Percentiles rank a stretch among this genome's conserved stretches.
Evolutionary conservation across 1,284 basidiomycete species (phyloP).

Genomic region (Moesziomyces parantarcticus): DNA sequence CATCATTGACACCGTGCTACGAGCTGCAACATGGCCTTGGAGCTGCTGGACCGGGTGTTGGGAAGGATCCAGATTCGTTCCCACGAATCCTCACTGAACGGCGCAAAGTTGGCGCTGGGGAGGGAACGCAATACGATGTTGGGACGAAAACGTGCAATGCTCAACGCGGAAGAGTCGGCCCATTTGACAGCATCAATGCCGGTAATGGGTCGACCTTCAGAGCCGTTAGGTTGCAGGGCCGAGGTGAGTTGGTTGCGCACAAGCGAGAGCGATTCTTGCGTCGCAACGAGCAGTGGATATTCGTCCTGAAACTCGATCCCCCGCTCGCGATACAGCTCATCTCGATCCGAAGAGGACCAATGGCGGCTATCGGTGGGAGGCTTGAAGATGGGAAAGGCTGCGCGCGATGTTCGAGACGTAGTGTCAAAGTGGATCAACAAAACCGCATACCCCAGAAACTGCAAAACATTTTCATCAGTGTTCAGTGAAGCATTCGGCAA

Average conservation of each 20-base stretch:
- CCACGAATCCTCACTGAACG: slow-evolving; percentile 54
- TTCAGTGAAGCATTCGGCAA: too few species aligned
- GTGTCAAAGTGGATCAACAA: slow-evolving; percentile 54
- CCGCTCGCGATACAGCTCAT: slow-evolving; percentile 29
- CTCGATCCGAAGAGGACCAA: slow-evolving; percentile 9
- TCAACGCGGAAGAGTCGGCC: slow-evolving; percentile 8
- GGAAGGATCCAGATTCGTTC: slow-evolving; percentile 48
- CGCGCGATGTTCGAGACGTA: slow-evolving; percentile 13
- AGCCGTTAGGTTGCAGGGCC: slow-evolving; percentile 3
- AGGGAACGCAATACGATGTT: slow-evolving; percentile 46
- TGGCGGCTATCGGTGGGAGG: slow-evolving; percentile 21
- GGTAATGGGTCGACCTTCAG: slow-evolving; percentile 17
- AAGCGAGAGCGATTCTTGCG: slow-evolving; percentile 32
- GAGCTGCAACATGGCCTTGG: slow-evolving; percentile 40
- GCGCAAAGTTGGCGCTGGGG: not conserved
- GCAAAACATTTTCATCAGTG: not conserved
- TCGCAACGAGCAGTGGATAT: slow-evolving; percentile 56
- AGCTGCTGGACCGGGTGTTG: not conserved
- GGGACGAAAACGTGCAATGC: slow-evolving; percentile 50
- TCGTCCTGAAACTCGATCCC: slow-evolving; percentile 59
- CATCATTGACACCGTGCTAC: slow-evolving; percentile 57
- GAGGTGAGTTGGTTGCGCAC: slow-evolving; percentile 34
- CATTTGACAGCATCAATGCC: slow-evolving; percentile 15
- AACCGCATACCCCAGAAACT: slow-evolving; percentile 53
- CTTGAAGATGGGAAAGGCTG: slow-evolving; percentile 56